A percentile compares a stretch with the other conserved stretches of the same genome.
These are phyloP conservation scores for Epichloe sp. DNA, from an alignment of 2,329 filamentous ascomycete species.

Conservation along the genomic window DNA sequence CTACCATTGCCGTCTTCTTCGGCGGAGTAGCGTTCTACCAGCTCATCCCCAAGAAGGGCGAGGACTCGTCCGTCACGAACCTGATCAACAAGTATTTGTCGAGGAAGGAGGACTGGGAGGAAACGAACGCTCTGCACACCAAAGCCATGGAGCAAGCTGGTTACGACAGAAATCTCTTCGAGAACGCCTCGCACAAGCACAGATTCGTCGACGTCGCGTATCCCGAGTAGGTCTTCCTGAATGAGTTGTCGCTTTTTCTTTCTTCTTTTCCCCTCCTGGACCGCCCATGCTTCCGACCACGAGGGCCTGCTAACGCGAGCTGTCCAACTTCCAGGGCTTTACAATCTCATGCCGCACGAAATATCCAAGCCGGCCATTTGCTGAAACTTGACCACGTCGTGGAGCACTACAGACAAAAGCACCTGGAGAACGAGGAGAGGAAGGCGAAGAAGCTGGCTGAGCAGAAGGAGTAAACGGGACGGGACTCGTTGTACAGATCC, in stretches of 20 bases:
- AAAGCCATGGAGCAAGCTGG: slow-evolving; percentile 41
- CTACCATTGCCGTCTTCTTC: slow-evolving; percentile 32
- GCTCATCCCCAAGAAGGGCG: slow-evolving; percentile 36
- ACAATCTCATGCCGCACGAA: slow-evolving; percentile 35
- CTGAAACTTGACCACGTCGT: slow-evolving; percentile 42
- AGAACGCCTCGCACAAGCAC: slow-evolving; percentile 29
- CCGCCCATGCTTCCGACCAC: too few species aligned
- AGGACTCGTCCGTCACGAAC: slow-evolving; percentile 31
- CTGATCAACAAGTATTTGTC: slow-evolving; percentile 34
- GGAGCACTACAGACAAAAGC: slow-evolving; percentile 42
- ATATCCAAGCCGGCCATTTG: slow-evolving; percentile 41
- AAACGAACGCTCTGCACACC: slow-evolving; percentile 39
- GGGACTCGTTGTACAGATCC: slow-evolving; percentile 5
- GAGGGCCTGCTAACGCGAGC: neutral
- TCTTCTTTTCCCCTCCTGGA: neutral
- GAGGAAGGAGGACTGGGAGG: slow-evolving; percentile 35
- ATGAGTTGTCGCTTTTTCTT: too few species aligned
- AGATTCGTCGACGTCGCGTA: slow-evolving; percentile 38
- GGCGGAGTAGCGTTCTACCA: slow-evolving; percentile 32
- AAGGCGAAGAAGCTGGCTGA: slow-evolving; percentile 35
- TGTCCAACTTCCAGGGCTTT: slow-evolving; percentile 27
- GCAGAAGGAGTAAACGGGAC: slow-evolving; percentile 20
- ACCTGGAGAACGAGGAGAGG: slow-evolving; percentile 40
- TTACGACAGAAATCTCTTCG: slow-evolving; percentile 42
- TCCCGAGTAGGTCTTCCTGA: slow-evolving; percentile 38